Conservation (phyloP, 805 yeast genomes). For the Nadsonia fulvescens region DNA sequence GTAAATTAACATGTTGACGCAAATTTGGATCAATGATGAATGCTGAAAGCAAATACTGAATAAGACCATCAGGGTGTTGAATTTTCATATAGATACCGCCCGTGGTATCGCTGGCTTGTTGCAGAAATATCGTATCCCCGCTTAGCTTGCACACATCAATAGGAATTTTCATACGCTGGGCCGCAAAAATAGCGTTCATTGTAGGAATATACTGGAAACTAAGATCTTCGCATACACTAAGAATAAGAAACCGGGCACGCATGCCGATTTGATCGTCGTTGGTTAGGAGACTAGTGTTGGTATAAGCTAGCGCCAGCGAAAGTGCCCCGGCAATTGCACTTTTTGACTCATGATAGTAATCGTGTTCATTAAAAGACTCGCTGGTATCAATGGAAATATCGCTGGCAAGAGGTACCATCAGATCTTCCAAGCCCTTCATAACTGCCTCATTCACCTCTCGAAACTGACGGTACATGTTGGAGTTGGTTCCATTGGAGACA, state of each 20-base stretch:
- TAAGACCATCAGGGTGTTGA: constrained; percentile 51
- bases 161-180: constrained; percentile 68
- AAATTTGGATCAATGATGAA: constrained; percentile 74
- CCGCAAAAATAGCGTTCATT: constrained; percentile 92
- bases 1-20: constrained; percentile 57
- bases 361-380: too few species aligned
- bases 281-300: constrained; percentile 43
- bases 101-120: constrained; percentile 92
- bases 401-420: too few species aligned
- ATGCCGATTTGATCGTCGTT: constrained; percentile 27
- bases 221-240: constrained; percentile 55
- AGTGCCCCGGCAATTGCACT: constrained; percentile 55
- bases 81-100: constrained; percentile 69
- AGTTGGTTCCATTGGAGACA: constrained; percentile 1
- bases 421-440: constrained; percentile 33
- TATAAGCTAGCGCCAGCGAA: constrained; percentile 63
- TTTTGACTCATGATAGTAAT: constrained; percentile 9
- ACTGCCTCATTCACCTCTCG: constrained; percentile 61
- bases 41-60: constrained; percentile 69
- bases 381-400: too few species aligned
- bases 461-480: constrained; percentile 65
- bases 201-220: constrained; percentile 75
- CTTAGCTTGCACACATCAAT: constrained; percentile 72
- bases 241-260: constrained; percentile 46
- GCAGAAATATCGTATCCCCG: constrained; percentile 59